Evolutionary conservation across 2,329 filamentous ascomycete genomes (phyloP), one percentile per base, ranked within the genome.

Genomic region (Aaosphaeria pasadenensis): DNA sequence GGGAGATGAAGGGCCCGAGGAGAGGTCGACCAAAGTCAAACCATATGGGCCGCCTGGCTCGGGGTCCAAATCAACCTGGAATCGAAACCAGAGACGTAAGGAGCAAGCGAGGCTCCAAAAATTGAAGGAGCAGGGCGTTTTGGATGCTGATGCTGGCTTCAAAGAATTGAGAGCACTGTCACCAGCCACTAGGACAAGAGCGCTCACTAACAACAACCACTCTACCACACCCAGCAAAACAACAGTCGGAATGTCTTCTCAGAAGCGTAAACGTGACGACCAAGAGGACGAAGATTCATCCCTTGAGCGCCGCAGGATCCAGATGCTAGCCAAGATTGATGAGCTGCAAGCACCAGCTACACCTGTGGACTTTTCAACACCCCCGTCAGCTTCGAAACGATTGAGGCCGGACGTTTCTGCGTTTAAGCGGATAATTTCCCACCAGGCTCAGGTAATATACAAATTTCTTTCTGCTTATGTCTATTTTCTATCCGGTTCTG

Each of bases 71-170:
- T 57, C 63, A 13, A 87, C 84, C 0, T 76, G 76, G 44, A 69
- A 69, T 28, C 78, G 82, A 51, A 87, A 87, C 54, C 59, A 69
- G 30, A 75, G 84, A 36, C 75, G 75, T 38, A 77, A 76, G 47
- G 67, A 77, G 45, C 66, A 72, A 36, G 77, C 77, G 48, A 71
- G 71, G 48, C 67, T 86, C 7, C 67, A 70, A 4, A 72, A 74
- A 47, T 70, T 86, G 6, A 82, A 85, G 56, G 63, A 73, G 13
- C 64, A 75, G n/a, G 81, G 80, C 1, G 60, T 77, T 9, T 65
- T 87, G 6, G 75, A 75, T 17, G 53, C 68, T 29, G 64, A 75
- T 47, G 82, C 82, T 5, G 77, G 75, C 43, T 72, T 80, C 39
- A 61, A 67, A 7, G 77, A 82, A 24, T 24, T 24, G 17, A 24